Percentiles rank a stretch among this genome's conserved stretches.
Evolutionary conservation across 192 early-diverging fungal species (phyloP).

Genomic region (Piromyces sp.): DNA sequence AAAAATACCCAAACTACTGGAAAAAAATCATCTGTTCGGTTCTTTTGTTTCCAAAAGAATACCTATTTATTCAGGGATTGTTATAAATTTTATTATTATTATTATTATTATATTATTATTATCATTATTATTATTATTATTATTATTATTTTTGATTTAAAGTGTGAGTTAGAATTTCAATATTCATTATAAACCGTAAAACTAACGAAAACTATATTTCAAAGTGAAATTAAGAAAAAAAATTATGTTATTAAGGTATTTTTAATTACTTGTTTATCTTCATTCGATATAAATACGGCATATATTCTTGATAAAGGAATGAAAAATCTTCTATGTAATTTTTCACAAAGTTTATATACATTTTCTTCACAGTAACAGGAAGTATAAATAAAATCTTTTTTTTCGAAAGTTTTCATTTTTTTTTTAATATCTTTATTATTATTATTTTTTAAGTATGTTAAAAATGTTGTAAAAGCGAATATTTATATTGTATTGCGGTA

Average conservation of each 20-base stretch:
- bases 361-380: not conserved
- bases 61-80: not conserved
- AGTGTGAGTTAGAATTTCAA: no score
- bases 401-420: not conserved
- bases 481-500: no score
- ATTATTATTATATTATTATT: no score
- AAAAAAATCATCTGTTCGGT: not conserved
- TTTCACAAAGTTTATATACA: not conserved
- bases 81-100: no score
- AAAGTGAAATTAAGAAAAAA: no score
- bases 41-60: not conserved
- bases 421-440: not conserved
- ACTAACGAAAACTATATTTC: no score
- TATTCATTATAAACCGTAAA: no score
- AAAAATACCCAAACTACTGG: not conserved
- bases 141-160: no score
- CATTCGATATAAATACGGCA: not conserved
- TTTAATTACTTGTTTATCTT: not conserved
- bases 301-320: not conserved
- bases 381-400: not conserved
- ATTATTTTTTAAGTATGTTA: no score
- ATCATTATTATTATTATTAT: no score
- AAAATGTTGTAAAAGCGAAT: no score
- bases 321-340: not conserved
- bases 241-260: no score